phyloP scores from a whole-genome alignment of 2,329 filamentous ascomycete genomes.

The Xylariales sp. region DNA sequence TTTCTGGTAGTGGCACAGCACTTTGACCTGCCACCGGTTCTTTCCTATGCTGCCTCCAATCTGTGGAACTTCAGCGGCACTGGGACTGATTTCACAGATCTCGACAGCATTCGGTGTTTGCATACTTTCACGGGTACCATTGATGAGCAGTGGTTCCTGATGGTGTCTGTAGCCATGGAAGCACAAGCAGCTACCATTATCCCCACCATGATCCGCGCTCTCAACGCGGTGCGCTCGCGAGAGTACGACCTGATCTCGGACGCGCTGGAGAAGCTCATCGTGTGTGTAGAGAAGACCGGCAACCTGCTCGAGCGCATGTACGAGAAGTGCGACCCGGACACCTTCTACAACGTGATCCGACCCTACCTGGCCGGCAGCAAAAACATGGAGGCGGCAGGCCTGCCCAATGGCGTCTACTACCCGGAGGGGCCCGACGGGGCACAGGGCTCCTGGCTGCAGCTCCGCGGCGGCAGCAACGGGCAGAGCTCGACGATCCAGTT shows the following conservation, averaged over 20 bases:
- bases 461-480: slow-evolving; percentile 87
- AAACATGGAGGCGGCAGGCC: slow-evolving; percentile 82
- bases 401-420: slow-evolving; percentile 81
- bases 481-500: slow-evolving; percentile 92
- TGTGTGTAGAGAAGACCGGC: slow-evolving; percentile 65
- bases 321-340: slow-evolving; percentile 78
- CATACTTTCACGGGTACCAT: slow-evolving; percentile 84
- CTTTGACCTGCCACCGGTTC: slow-evolving; percentile 78
- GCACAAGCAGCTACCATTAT: slow-evolving; percentile 72
- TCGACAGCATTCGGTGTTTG: slow-evolving; percentile 67
- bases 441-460: slow-evolving; percentile 65
- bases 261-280: slow-evolving; percentile 61
- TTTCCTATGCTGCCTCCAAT: slow-evolving; percentile 83
- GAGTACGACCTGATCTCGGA: slow-evolving; percentile 57
- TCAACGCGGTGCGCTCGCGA: slow-evolving; percentile 60
- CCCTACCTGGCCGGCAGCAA: slow-evolving; percentile 88
- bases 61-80: slow-evolving; percentile 82
- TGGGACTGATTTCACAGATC: slow-evolving; percentile 50
- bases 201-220: slow-evolving; percentile 71
- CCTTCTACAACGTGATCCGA: slow-evolving; percentile 85
- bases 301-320: slow-evolving; percentile 76
- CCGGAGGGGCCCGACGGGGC: slow-evolving; percentile 70
- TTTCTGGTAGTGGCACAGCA: slow-evolving; percentile 67
- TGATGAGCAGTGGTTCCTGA: slow-evolving; percentile 93
- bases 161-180: slow-evolving; percentile 87